These are phyloP conservation scores for Globisporangium alternatum DNA, from an alignment of 352 stramenopile species.

Conservation along the genomic window DNA sequence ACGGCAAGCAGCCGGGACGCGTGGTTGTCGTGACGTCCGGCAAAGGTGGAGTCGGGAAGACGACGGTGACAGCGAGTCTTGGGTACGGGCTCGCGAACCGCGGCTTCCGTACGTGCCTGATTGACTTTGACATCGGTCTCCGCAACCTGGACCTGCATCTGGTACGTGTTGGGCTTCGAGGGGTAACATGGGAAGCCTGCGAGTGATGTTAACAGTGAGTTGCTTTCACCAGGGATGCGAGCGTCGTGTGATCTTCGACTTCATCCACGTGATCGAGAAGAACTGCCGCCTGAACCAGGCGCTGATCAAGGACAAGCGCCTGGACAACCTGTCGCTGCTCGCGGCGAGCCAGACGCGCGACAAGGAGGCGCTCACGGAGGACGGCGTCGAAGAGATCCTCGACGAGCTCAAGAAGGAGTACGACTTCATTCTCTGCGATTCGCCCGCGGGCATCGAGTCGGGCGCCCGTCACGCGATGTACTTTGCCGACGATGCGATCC, in stretches of 20 bases:
- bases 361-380: conserved; percentile 89
- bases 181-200: neutral
- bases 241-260: conserved; percentile 93
- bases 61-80: conserved; percentile 86
- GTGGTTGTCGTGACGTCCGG: conserved; percentile 91
- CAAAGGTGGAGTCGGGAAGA: conserved; percentile 93
- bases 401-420: conserved; percentile 79
- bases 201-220: neutral
- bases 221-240: conserved; percentile 59
- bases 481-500: conserved; percentile 91
- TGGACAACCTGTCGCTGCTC: conserved; percentile 81
- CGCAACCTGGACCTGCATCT: conserved; percentile 93
- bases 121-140: conserved; percentile 94
- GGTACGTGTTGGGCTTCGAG: conserved; percentile 9
- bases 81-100: conserved; percentile 79
- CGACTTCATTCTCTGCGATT: conserved; percentile 91
- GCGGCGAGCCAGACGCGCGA: conserved; percentile 89
- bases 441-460: conserved; percentile 87
- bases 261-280: conserved; percentile 92
- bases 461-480: conserved; percentile 91
- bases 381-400: conserved; percentile 83
- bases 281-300: conserved; percentile 89
- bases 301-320: conserved; percentile 89
- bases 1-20: conserved; percentile 27
- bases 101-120: conserved; percentile 88